Evolutionary conservation across 1,284 basidiomycete species (phyloP).

Genomic region (Cerrena zonata): DNA sequence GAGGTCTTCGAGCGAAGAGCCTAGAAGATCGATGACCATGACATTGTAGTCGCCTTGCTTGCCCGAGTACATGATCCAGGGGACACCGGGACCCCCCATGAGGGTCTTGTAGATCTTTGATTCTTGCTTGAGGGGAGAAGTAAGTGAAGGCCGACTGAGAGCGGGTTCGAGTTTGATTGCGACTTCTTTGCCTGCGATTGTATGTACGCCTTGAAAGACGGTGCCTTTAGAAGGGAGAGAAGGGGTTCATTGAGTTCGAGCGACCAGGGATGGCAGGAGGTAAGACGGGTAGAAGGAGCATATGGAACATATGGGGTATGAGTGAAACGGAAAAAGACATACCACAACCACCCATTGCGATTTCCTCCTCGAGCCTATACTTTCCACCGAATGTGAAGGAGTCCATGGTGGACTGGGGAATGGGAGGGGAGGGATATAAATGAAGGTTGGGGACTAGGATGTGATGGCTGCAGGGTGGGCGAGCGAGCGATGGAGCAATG

Average conservation of each 20-base stretch:
- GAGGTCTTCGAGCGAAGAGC: slow-evolving; percentile 88
- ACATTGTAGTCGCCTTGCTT: slow-evolving; percentile 94
- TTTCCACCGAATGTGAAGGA: slow-evolving; percentile 77
- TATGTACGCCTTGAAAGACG: slow-evolving; percentile 92
- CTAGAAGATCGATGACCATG: slow-evolving; percentile 93
- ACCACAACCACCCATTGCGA: slow-evolving; percentile 92
- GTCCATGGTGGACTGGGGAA: slow-evolving; percentile 41
- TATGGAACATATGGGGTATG: slow-evolving; percentile 6
- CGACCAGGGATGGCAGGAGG: too few relatives aligned
- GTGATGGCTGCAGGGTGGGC: neutral
- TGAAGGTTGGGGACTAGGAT: neutral
- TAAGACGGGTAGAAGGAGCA: neutral
- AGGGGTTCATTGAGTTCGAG: too few relatives aligned
- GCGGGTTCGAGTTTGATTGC: slow-evolving; percentile 95
- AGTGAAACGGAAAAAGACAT: slow-evolving; percentile 24
- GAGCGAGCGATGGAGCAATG: slow-evolving; percentile 1
- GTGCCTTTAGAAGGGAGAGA: slow-evolving; percentile 49
- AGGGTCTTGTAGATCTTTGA: slow-evolving; percentile 88
- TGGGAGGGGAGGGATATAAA: neutral
- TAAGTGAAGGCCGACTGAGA: slow-evolving; percentile 48
- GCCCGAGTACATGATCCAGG: slow-evolving; percentile 93
- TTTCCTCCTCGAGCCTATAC: slow-evolving; percentile 90
- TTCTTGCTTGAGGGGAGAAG: slow-evolving; percentile 86
- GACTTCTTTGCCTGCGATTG: slow-evolving; percentile 91
- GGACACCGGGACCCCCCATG: slow-evolving; percentile 88